These are phyloP conservation scores for Zostera marina DNA, from an alignment of 116 monocot genomes.

Conservation along the genomic window DNA sequence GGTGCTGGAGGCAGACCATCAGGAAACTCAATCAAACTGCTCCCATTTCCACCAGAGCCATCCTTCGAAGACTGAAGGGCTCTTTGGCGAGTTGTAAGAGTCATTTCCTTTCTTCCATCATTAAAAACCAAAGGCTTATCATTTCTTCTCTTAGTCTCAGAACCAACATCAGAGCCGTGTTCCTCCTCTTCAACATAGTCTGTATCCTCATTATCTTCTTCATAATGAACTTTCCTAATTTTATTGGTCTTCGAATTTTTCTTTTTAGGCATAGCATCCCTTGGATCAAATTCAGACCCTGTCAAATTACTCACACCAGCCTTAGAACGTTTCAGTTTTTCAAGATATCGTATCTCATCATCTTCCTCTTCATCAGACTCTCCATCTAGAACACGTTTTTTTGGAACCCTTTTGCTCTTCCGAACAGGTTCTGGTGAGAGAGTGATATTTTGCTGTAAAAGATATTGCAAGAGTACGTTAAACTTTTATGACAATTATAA, in stretches of 20 bases:
- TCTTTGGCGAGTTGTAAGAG: conserved; percentile 74
- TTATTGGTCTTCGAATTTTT: conserved; percentile 13
- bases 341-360: conserved; percentile 38
- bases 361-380: conserved; percentile 40
- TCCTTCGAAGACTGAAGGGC: conserved; percentile 58
- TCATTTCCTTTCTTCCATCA: conserved; percentile 29
- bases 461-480: conserved; percentile 9
- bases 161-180: conserved; percentile 32
- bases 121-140: conserved; percentile 15
- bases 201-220: conserved; percentile 31
- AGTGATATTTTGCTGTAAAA: background rate
- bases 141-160: conserved; percentile 21
- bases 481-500: conserved; percentile 15
- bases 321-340: conserved; percentile 33
- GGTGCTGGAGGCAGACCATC: conserved; percentile 69
- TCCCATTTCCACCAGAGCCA: conserved; percentile 17
- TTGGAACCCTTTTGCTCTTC: conserved; percentile 75
- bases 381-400: conserved; percentile 44
- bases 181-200: conserved; percentile 36
- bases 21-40: conserved; percentile 68
- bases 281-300: conserved; percentile 17
- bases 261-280: conserved; percentile 8
- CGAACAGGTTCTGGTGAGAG: conserved; percentile 33
- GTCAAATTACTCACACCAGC: conserved; percentile 4
- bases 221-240: conserved; percentile 16